Evolutionary conservation across 2,329 filamentous ascomycete species (phyloP).

Genomic region (Colletotrichum tropicale): DNA sequence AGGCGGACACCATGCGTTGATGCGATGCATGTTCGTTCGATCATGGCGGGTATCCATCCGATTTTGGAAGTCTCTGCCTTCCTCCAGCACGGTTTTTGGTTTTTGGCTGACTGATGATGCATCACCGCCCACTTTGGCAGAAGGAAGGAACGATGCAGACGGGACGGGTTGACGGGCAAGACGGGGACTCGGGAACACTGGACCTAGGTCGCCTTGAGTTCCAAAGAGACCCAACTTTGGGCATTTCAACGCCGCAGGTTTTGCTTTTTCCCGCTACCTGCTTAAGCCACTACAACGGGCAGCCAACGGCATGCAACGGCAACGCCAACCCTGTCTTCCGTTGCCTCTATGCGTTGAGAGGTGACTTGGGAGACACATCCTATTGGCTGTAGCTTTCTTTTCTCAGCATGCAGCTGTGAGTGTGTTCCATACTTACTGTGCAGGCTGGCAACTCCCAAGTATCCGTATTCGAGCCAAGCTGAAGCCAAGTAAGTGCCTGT

Average conservation of each 20-base stretch:
- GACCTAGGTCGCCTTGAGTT: background rate
- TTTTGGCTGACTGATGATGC: background rate
- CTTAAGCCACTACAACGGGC: background rate
- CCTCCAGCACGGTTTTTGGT: background rate
- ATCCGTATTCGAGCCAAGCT: background rate
- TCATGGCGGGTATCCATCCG: background rate
- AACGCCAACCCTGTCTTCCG: background rate
- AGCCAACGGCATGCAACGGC: background rate
- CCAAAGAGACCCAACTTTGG: background rate
- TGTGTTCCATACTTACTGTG: background rate
- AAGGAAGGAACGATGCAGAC: background rate
- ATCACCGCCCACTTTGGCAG: background rate
- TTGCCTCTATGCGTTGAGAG: background rate
- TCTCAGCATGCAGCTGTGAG: background rate
- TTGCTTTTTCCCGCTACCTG: conserved; percentile 11
- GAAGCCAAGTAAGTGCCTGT: background rate
- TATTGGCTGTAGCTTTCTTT: conserved; percentile 1
- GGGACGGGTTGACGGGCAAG: background rate
- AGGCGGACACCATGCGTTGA: background rate
- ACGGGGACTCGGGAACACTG: background rate
- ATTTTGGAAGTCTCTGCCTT: background rate
- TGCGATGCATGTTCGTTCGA: conserved; percentile 13
- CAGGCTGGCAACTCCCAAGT: background rate
- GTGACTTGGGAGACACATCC: background rate
- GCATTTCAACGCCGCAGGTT: background rate